Base-by-base conservation (phyloP, 345 rosid species). In the Eutrema heterophyllum region DNA sequence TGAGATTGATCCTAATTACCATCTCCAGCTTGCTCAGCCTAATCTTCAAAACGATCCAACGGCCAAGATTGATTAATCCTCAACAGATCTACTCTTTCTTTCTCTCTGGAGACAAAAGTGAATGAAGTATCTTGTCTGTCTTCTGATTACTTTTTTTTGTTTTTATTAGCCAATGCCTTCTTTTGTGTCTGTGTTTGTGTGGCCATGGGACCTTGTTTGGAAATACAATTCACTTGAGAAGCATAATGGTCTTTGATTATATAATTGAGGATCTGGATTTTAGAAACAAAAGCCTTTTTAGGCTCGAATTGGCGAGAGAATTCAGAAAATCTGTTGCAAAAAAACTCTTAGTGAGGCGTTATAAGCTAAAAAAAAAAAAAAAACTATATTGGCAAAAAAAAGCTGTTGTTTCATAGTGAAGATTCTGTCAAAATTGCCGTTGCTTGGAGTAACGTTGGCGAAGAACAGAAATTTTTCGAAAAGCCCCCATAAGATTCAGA, bases 11-110 rank as follows among this genome's bases (percentile, higher is more conserved):
- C 81, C 87, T 10, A 68, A 53, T 33, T 86, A 86, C 64, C 83
- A 73, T 67, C 93, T 90, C 72, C 93, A 90, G 83, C 93, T 86
- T 41, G 87, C 87, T 72, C 93, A 90, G 76, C 93, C 96, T 71
- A 84, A 66, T 67, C 85, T 81, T 54, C 81, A 81, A 54, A 79
- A 78, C 41, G 64, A 59, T 33, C 68, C 48, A 32, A 43, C 40
- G 4, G 38, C 45, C 8, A 32, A 56, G 67, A 49, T 24, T 77
- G 62, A 70, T 40, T 45, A 75, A 53, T 26, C 57, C 30, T 35
- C 18, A 13, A 16, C 9, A 11, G 11, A 62, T 16, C 21, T 12
- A 45, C 35, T 55, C 15, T 48, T 46, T 57, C 58, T 45, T 46
- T n/a, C n/a, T n/a, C n/a, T 36, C 7, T 35, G 7, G 33, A 29